Evolutionary conservation across 164 flowering plant species (phyloP).

Genomic region (Magnolia changhungtana): DNA sequence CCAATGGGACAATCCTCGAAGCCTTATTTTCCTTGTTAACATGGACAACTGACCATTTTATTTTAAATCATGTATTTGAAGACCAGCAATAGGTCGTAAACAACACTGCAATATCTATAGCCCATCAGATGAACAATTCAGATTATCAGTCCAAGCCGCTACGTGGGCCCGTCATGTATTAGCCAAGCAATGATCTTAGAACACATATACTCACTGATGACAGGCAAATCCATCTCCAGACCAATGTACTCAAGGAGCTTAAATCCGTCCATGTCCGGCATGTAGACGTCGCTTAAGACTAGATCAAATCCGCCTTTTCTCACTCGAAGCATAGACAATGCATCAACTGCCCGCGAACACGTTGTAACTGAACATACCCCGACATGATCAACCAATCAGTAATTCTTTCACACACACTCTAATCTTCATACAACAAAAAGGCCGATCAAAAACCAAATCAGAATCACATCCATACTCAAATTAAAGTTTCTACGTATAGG

Average conservation of each 20-base stretch:
- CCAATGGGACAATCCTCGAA: too few relatives aligned
- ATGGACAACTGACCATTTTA: too few relatives aligned
- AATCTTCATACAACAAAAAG: not conserved
- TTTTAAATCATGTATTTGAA: too few relatives aligned
- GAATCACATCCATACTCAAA: not conserved
- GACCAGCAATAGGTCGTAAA: too few relatives aligned
- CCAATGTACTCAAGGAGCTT: conserved; percentile 80
- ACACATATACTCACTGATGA: conserved; percentile 57
- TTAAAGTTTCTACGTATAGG: not conserved
- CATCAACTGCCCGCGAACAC: conserved; percentile 57
- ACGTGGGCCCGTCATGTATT: not conserved
- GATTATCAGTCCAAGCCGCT: not conserved
- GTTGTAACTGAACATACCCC: conserved; percentile 54
- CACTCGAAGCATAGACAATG: conserved; percentile 55
- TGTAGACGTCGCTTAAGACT: conserved; percentile 85
- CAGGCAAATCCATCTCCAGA: conserved; percentile 88
- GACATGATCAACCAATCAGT: conserved; percentile 13
- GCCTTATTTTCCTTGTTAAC: too few relatives aligned
- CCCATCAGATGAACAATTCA: not conserved
- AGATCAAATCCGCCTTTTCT: conserved; percentile 61
- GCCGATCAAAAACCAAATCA: not conserved
- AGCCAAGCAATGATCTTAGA: not conserved
- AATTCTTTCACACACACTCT: not conserved
- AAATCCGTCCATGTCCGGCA: conserved; percentile 98
- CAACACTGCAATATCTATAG: too few relatives aligned